Evolutionary conservation across 768 basidiomycete species (phyloP), one percentile per base, ranked within the genome.

Genomic region (Cyclocybe aegerita): DNA sequence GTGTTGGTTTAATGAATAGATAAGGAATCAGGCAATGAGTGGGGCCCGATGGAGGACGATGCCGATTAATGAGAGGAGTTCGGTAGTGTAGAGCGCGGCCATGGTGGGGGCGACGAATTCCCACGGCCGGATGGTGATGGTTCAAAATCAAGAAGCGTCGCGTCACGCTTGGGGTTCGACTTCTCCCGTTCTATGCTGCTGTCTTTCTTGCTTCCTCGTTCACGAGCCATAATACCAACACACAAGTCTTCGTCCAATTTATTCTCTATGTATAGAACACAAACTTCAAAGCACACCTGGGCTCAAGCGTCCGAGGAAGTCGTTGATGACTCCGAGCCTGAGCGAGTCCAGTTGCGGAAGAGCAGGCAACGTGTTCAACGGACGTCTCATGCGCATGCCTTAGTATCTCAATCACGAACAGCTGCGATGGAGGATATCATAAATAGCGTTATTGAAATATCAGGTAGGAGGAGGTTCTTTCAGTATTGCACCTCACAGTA

Each of bases 271-370:
- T 23, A 23, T 23, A 23, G 23, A 23, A 23, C 23, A 23, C 41
- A 33, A 30, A n/a, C 49, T 31, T 10, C 32, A 32, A 31, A 14
- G n/a, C 23, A 30, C 16, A 17, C 53, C 36, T 29, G 41, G 23
- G 37, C 33, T 11, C 17, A 17, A 43, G 33, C 39, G 38, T 5
- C 33, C n/a, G 59, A 59, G 30, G 81, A 82, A 49, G 55, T 80
- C 31, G 76, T 88, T 4, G 82, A 80, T 29, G 87, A 90, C 65
- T 88, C 86, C 0, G 88, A 88, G 63, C 86, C 85, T 14, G 87
- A 89, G 62, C 72, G 85, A 49, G 77, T 80, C 56, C 69, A 67
- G 54, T 42, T 58, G 35, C 70, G 63, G 12, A 54, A 46, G 37
- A 36, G 16, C 16, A 29, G 54, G 31, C 43, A 65, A 64, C 56